Evolutionary conservation across 1,139 yeast species (phyloP), one percentile per base, ranked within the genome.

Genomic region (Geotrichum aggregatum): DNA sequence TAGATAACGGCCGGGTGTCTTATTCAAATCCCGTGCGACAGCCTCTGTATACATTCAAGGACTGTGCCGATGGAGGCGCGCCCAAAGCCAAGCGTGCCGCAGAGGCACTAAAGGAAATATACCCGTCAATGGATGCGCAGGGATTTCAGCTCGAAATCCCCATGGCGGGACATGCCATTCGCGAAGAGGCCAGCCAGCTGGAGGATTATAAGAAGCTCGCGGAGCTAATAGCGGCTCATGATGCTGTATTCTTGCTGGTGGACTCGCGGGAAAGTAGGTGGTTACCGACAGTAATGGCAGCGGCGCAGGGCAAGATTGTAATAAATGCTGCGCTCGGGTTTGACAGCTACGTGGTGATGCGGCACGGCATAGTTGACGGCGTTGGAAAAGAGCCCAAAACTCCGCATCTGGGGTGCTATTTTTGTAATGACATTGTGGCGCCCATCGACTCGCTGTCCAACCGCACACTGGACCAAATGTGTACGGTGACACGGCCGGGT

Each of bases 401-500:
- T 5, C 67, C 67, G 3, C 73, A 84, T 41, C 69, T 91, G 30
- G 98, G 99, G 0, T 92, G 99, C 67, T 92, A 92, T 69, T 92
- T 84, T 66, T 92, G 99, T 68, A 88, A 89, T 66, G 98, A 94
- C 65, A 89, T 92, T 7, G 91, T 89, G 47, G 97, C 97, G 0
- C 98, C 99, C 0, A 74, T 82, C 5, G 96, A 92, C 65, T 84
- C 95, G 56, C 71, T 87, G 16, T 76, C 87, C 0, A 95, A 89
- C 63, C 74, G 96, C 49, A 86, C 97, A 0, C 71, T 92, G 56
- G 99, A 92, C 68, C 98, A 92, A 67, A 92, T 92, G 97, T 92
- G 99, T 66, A 92, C 98, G 0, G 98, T 92, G 0, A 92, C 98
- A 0, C 73, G 98, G 44, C 98, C 99, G 0, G 98, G 99, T 0